These are phyloP conservation scores for Arabis alpina DNA, from an alignment of 345 rosid species.

Conservation along the genomic window DNA sequence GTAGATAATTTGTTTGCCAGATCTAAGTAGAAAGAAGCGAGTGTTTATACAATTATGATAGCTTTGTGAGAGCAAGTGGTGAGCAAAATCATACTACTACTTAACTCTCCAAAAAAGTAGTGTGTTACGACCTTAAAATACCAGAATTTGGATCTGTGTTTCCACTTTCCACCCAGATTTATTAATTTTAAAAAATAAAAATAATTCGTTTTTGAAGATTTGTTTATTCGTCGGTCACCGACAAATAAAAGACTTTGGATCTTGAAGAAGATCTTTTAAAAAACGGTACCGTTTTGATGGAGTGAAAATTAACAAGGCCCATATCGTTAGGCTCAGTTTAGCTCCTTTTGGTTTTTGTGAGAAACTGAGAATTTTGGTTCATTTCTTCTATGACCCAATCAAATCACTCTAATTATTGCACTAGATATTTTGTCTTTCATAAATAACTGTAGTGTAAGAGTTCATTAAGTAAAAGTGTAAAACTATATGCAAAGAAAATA, in stretches of 20 bases:
- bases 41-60: neutral
- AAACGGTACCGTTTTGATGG: neutral
- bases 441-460: too few relatives aligned
- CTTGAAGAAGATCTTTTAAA: too few relatives aligned
- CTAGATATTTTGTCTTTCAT: too few relatives aligned
- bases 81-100: constrained; percentile 23
- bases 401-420: too few relatives aligned
- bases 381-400: too few relatives aligned
- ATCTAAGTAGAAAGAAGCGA: constrained; percentile 25
- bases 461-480: too few relatives aligned
- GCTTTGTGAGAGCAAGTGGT: constrained; percentile 8
- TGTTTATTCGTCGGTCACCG: constrained; percentile 40
- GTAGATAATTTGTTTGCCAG: constrained; percentile 4
- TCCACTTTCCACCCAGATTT: constrained; percentile 8
- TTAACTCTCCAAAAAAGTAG: neutral
- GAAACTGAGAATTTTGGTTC: too few relatives aligned
- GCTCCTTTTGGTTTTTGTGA: neutral
- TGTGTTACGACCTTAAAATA: constrained; percentile 34
- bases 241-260: neutral
- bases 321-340: neutral
- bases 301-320: neutral
- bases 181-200: neutral
- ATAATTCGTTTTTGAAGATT: neutral
- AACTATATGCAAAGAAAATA: too few relatives aligned
- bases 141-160: constrained; percentile 32